Evolutionary conservation across 768 basidiomycete species (phyloP).

Genomic region (Collybiopsis confluens): DNA sequence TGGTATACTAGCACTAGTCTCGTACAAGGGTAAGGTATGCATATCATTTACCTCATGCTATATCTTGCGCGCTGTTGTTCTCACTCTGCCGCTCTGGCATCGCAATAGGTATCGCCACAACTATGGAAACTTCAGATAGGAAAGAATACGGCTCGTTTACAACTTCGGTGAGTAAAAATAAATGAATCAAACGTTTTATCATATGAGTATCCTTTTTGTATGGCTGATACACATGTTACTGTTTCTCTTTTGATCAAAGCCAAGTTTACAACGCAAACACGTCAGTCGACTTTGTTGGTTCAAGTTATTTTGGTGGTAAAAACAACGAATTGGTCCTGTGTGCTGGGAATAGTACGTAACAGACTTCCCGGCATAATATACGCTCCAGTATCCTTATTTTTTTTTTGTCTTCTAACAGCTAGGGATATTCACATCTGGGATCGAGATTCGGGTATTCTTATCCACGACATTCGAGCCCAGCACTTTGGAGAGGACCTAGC

Average conservation of each 20-base stretch:
- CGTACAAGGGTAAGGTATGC: constrained; percentile 69
- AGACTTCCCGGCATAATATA: no score
- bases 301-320: constrained; percentile 78
- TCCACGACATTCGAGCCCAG: constrained; percentile 67
- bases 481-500: constrained; percentile 66
- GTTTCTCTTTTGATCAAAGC: constrained; percentile 18
- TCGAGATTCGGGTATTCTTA: constrained; percentile 65
- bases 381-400: no score
- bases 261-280: constrained; percentile 74
- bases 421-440: constrained; percentile 89
- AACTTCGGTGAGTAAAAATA: constrained; percentile 1
- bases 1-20: constrained; percentile 60
- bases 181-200: no score
- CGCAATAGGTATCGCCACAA: constrained; percentile 44
- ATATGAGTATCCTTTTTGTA: no score
- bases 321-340: constrained; percentile 77
- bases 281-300: constrained; percentile 70
- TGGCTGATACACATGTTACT: not conserved
- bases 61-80: not conserved
- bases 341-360: constrained; percentile 70
- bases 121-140: constrained; percentile 49
- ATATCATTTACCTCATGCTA: not conserved
- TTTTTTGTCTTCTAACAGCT: constrained; percentile 35
- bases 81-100: not conserved
- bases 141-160: constrained; percentile 23